Percentiles rank a stretch among this genome's conserved stretches.
Conservation (phyloP, 2,329 filamentous ascomycete genomes). For the Trichoderma arundinaceum region DNA sequence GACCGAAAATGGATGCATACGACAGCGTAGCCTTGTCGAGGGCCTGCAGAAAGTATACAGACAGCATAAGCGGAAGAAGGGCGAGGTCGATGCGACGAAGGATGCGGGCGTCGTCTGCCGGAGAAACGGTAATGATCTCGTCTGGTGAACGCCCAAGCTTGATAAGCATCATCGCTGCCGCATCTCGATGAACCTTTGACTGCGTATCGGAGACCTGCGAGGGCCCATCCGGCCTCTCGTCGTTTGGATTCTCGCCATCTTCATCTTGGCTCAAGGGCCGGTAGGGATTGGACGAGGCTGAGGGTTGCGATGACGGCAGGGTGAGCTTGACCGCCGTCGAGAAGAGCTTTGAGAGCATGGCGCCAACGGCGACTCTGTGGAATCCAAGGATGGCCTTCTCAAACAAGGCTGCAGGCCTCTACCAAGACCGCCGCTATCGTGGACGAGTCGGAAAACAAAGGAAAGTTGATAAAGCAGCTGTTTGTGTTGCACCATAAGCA, state of each 20-base stretch:
- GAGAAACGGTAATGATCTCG: constrained; percentile 42
- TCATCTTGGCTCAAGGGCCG: constrained; percentile 39
- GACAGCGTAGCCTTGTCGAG: constrained; percentile 67
- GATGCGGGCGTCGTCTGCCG: constrained; percentile 45
- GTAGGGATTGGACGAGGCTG: constrained; percentile 38
- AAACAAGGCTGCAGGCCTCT: neutral
- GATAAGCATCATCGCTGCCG: constrained; percentile 53
- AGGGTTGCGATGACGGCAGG: constrained; percentile 5
- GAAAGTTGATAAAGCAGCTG: neutral
- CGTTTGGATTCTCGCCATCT: constrained; percentile 29
- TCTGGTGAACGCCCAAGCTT: constrained; percentile 47
- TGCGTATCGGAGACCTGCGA: constrained; percentile 4
- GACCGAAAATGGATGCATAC: constrained; percentile 68
- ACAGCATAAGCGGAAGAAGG: constrained; percentile 55
- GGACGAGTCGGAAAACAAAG: neutral
- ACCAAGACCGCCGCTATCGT: neutral
- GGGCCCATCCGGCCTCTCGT: constrained; percentile 10
- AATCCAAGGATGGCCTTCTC: constrained; percentile 6
- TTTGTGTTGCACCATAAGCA: neutral
- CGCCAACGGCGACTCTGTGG: neutral
- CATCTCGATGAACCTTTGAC: constrained; percentile 44
- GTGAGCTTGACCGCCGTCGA: constrained; percentile 16
- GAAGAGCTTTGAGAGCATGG: constrained; percentile 29
- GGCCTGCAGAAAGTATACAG: constrained; percentile 67
- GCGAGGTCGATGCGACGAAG: constrained; percentile 49